phyloP scores from a whole-genome alignment of 169 alveolate genomes.

The Miamiensis avidus region DNA sequence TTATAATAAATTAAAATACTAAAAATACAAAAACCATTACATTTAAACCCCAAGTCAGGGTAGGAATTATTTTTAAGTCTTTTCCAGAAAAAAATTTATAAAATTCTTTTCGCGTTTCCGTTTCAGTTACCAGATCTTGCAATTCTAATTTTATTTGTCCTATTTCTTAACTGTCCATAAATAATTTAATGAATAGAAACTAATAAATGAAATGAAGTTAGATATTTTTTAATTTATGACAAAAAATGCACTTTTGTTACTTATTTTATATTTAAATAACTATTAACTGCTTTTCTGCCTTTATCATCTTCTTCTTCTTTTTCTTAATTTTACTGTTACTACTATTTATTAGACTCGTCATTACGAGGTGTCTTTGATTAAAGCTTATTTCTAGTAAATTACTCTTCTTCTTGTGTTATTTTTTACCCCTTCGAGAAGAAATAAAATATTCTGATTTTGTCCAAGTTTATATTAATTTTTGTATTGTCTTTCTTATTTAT shows the following conservation, averaged over 20 bases:
- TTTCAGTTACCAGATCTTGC: constrained; percentile 26
- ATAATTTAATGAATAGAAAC: constrained; percentile 20
- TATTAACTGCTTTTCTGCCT: constrained; percentile 12
- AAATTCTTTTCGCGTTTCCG: constrained; percentile 27
- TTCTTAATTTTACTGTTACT: no score
- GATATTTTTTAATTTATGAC: no score
- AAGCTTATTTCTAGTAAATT: no score
- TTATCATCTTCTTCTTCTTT: neutral
- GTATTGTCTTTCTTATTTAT: constrained; percentile 27
- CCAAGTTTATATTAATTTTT: constrained; percentile 2
- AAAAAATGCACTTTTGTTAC: neutral
- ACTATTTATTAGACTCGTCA: neutral
- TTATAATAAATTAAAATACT: neutral
- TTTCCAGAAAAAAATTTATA: constrained; percentile 15
- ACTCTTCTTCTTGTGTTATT: neutral
- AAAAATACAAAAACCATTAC: constrained; percentile 1
- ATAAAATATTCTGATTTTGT: constrained; percentile 40
- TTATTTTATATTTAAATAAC: constrained; percentile 3
- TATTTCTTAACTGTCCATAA: constrained; percentile 11
- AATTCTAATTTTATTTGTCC: constrained; percentile 31
- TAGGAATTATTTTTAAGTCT: constrained; percentile 17
- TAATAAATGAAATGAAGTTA: neutral
- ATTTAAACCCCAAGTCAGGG: constrained; percentile 32
- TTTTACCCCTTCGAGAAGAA: constrained; percentile 21
- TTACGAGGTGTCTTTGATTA: no score